Evolutionary conservation across 768 basidiomycete genomes (phyloP), one percentile per base, ranked within the genome.

Genomic region (Crassisporium funariophilum): DNA sequence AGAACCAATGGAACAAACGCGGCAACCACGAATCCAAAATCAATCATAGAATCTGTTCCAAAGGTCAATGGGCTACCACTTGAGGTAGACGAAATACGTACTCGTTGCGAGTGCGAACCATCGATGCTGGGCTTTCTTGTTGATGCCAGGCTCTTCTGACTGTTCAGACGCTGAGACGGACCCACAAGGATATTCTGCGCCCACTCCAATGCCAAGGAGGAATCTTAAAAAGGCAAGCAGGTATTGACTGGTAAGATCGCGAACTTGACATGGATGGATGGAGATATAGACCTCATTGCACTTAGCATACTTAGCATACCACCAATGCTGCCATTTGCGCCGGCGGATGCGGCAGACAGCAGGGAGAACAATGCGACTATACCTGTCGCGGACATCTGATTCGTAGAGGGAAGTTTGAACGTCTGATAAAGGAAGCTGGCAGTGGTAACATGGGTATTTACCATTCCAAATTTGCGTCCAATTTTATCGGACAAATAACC

Each of bases 61-160:
- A 22, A 25, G 12, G 20, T 52, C 31, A 42, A 41, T 43, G 44
- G 44, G 33, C 31, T 10, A 21, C 43, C 4, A 29, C 39, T 38
- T 34, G 9, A 22, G 27, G 13, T 21, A 22, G n/a, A 38, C 29
- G 33, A 36, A 34, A 27, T 27, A 31, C 79, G 58, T 66, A 91
- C 93, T 97, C 6, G 94, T 95, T 11, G 94, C 90, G 21, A 91
- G 76, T 4, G 87, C 83, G 59, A 97, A 86, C 82, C 92, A 91
- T 42, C 85, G 71, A 63, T 95, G 87, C 59, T 92, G 94, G 4
- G 87, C 78, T 43, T 83, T 83, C 68, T 89, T 91, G 54, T 66
- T 74, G 56, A 95, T 86, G 7, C 79, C 81, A 7, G 80, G 74
- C 63, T 90, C 88, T 63, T 97, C 95, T 2, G 91, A 88, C 58